Evolutionary conservation across 352 stramenopile species (phyloP), one percentile per base, ranked within the genome.

Genomic region (Phytophthora vignae): DNA sequence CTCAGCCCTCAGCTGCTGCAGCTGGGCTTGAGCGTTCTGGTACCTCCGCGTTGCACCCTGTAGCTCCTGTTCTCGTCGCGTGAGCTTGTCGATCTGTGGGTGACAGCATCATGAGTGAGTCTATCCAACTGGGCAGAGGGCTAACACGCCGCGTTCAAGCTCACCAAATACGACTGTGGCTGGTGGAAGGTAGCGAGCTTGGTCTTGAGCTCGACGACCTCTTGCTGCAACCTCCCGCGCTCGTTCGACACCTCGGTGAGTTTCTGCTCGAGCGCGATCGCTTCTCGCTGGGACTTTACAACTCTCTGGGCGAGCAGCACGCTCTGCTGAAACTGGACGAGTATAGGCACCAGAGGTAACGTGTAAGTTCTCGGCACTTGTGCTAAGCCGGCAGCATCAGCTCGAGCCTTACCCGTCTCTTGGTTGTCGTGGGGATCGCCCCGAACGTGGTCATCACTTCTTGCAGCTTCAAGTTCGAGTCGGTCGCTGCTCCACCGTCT

Each of bases 141-240:
- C 12, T 50, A 21, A 46, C n/a, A n/a, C n/a, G n/a, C n/a, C n/a
- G 4, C n/a, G 19, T 27, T 27, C 17, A 9, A 55, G 31, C 57
- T 42, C 68, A 94, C 87, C 74, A 94, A 64, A 69, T 93, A 94
- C 5, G 85, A 79, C 54, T 94, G 87, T 6, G 87, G 87, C 49
- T 94, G 87, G 36, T 92, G 82, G 8, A 92, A 66, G n/a, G 78
- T 83, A 14, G 62, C 60, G 21, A 94, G 60, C 40, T 83, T 84
- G 3, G 59, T 31, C 25, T 78, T 85, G 0, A 89, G 56, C 4
- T 79, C 63, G 0, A 54, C 58, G n/a, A 82, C 46, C 8, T 89
- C 58, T 8, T 67, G 46, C 17, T 80, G 46, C 1, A 92, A 71
- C 3, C 60, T 60, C 0, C 15, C 11, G 25, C 77, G 74, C n/a